These are phyloP conservation scores for Hypoxylon sp. DNA, from an alignment of 2,329 filamentous ascomycete genomes.

Conservation along the genomic window DNA sequence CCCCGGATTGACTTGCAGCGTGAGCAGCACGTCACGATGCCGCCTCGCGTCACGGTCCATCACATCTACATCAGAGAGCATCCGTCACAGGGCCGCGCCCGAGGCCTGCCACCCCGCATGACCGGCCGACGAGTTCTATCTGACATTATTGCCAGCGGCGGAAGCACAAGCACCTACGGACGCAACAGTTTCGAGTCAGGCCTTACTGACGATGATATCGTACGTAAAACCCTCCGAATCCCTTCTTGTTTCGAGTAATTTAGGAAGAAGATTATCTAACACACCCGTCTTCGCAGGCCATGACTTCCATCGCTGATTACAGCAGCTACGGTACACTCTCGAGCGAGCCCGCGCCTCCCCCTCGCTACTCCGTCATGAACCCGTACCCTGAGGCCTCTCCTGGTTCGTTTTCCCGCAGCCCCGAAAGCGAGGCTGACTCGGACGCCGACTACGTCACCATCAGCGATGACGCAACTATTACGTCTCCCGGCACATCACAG, in stretches of 20 bases:
- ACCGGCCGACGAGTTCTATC: too few relatives aligned
- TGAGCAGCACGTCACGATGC: too few relatives aligned
- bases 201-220: not conserved
- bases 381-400: not conserved
- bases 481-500: not conserved
- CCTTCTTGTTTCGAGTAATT: not conserved
- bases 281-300: not conserved
- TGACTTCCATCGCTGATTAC: not conserved
- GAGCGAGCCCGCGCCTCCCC: conserved; percentile 5
- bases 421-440: not conserved
- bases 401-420: not conserved
- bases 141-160: not conserved
- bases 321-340: not conserved
- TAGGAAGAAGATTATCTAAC: not conserved
- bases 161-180: not conserved
- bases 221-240: not conserved
- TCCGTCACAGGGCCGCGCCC: too few relatives aligned
- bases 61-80: too few relatives aligned
- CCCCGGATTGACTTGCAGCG: not conserved
- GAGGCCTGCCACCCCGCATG: too few relatives aligned
- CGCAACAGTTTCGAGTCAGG: not conserved
- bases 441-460: not conserved
- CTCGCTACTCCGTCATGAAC: conserved; percentile 14
- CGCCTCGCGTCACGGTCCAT: too few relatives aligned
- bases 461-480: not conserved